These are phyloP conservation scores for Picea abies DNA, from an alignment of 83 land plant genomes.

Conservation along the genomic window DNA sequence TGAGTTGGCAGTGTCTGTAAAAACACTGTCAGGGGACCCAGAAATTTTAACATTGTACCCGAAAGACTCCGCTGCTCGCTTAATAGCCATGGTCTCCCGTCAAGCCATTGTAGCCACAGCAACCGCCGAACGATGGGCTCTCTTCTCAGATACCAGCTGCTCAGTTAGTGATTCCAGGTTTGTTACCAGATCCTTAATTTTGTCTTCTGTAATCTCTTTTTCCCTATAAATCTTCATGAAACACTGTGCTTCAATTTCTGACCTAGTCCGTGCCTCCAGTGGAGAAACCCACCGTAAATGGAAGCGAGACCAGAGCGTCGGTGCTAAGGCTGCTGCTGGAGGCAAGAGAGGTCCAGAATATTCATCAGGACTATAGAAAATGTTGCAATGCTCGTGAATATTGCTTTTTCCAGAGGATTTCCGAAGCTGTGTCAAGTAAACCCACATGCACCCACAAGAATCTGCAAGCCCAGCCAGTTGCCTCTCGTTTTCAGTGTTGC, in stretches of 20 bases:
- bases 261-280: conserved; percentile 63
- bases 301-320: conserved; percentile 92
- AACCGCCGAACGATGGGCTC: background rate
- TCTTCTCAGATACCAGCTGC: background rate
- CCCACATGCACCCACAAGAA: conserved; percentile 83
- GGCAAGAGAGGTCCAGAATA: conserved; percentile 72
- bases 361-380: conserved; percentile 65
- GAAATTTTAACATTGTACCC: background rate
- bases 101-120: background rate
- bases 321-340: conserved; percentile 95
- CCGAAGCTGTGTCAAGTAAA: conserved; percentile 66
- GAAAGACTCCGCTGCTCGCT: background rate
- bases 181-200: background rate
- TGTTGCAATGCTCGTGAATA: conserved; percentile 72
- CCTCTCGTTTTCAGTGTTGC: conserved; percentile 96
- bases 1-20: background rate
- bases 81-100: background rate
- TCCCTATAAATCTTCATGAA: background rate
- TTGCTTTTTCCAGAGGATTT: conserved; percentile 35
- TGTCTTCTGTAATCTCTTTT: conserved; percentile 20
- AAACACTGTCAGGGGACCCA: background rate
- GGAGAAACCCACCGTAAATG: conserved; percentile 96
- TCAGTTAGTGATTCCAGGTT: background rate
- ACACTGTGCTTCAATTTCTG: conserved; percentile 66
- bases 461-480: conserved; percentile 70